Base-by-base conservation (phyloP, 306 rosid species). In the Vigna trinervia region DNA sequence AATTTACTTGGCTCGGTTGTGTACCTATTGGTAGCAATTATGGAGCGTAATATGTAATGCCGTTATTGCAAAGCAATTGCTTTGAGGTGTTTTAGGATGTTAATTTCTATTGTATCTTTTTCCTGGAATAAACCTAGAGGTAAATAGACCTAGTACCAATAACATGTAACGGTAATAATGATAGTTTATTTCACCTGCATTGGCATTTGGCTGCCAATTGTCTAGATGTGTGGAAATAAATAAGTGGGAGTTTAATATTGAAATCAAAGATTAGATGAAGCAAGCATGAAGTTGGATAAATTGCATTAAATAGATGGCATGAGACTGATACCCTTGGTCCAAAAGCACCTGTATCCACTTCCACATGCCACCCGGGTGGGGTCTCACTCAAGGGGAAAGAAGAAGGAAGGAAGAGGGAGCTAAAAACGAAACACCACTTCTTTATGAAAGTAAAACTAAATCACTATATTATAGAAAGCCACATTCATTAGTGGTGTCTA, bases 21-120 rank as follows among this genome's bases (percentile, higher is more conserved):
- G 15, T 57, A 19, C 52, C 11, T 41, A 5, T 3, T 41, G 47
- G n/a, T 54, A 51, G 34, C 51, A 45, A 43, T 17, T 80, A 41
- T 53, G 45, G 20, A 22, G 45, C 51, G 15, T 26, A 64, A 71
- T 57, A 19, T 57, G 66, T 57, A 1, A 6, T 64, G 32, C 5
- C 23, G 34, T 5, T 38, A 52, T 28, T 38, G 22, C 43, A 53
- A 43, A 61, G 28, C 23, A 61, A 59, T 19, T 75, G 41, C 15
- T 30, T 58, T 23, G 9, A 58, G 38, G 26, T n/a, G 34, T 76
- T 45, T 58, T 47, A 64, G 64, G 69, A 56, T 43, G 20, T 30
- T 30, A 41, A 54, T 17, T 47, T 73, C 15, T 8, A 47, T 7
- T 5, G n/a, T 34, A 38, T 46, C 8, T 6, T n/a, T 48, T 52